Evolutionary conservation across 2,329 filamentous ascomycete species (phyloP), one percentile per base, ranked within the genome.

Genomic region (Rutstroemia sp.): DNA sequence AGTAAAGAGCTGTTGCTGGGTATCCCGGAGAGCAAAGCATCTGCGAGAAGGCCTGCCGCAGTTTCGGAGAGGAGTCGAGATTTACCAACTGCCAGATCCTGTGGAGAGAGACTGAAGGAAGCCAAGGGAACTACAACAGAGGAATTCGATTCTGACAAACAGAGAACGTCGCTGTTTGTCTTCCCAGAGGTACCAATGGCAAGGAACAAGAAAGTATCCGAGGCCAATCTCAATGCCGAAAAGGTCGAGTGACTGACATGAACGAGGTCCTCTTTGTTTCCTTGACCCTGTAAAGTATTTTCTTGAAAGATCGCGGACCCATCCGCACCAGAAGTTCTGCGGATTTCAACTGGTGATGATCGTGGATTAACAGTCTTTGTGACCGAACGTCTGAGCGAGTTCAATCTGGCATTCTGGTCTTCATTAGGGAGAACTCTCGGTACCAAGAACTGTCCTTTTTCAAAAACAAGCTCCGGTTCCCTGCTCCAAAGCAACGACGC

Each of bases 401-500:
- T 57, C 2, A 44, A 21, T 8, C 55, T 23, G 10, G 44, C 44
- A 37, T 57, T 57, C 16, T 10, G 7, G 3, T 39, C 49, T 10
- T 10, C n/a, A 16, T 25, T 39, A 1, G 17, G 37, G 1, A 47
- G 7, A 8, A 53, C n/a, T 1, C 55, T 45, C 10, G 55, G 55
- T 10, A 57, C 38, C 8, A 48, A 17, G 3, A 34, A 14, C 9
- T 27, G 44, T 8, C 44, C 38, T 12, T 57, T 14, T 14, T 58
- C 44, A 23, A 61, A 6, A 9, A 45, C 23, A 0, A 63, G 9
- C 27, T 67, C 65, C 2, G 54, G 54, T 56, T 67, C 64, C 7
- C 23, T 21, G 7, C 59, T 49, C 58, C 57, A 67, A 4, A 62
- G 25, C 9, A 57, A 21, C 19, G 6, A 12, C 21, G 21, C 9